Conservation (phyloP, 345 rosid species). For the Brassica carinata region DNA sequence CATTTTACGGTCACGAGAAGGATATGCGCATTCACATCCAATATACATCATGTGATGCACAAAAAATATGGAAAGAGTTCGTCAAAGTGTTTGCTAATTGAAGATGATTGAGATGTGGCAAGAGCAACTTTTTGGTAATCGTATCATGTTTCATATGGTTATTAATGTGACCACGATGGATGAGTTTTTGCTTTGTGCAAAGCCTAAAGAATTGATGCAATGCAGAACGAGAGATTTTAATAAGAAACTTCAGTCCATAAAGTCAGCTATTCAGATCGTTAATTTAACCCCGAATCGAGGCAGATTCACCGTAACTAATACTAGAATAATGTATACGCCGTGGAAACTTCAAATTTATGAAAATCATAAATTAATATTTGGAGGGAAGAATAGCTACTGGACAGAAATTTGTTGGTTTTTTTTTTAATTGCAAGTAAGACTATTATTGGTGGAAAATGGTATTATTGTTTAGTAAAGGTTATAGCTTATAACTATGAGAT, state of each 20-base stretch:
- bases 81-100: constrained; percentile 8
- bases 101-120: constrained; percentile 36
- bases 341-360: background rate
- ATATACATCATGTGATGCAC: constrained; percentile 29
- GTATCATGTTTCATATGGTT: constrained; percentile 27
- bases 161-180: background rate
- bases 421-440: background rate
- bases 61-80: constrained; percentile 4
- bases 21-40: constrained; percentile 7
- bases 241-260: constrained; percentile 1
- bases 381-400: background rate
- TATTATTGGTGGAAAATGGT: background rate
- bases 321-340: background rate
- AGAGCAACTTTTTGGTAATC: background rate
- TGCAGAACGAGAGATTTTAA: background rate
- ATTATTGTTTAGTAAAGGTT: background rate
- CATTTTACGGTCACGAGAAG: constrained; percentile 27
- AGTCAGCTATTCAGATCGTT: background rate
- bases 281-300: background rate
- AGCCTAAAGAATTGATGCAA: constrained; percentile 3
- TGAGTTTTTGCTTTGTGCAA: background rate
- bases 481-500: background rate
- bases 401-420: background rate
- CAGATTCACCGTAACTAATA: background rate
- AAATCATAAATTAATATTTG: background rate